Base-by-base conservation (phyloP, 495 filamentous ascomycete genomes). In the Lasiosphaeriaceae sp. region DNA sequence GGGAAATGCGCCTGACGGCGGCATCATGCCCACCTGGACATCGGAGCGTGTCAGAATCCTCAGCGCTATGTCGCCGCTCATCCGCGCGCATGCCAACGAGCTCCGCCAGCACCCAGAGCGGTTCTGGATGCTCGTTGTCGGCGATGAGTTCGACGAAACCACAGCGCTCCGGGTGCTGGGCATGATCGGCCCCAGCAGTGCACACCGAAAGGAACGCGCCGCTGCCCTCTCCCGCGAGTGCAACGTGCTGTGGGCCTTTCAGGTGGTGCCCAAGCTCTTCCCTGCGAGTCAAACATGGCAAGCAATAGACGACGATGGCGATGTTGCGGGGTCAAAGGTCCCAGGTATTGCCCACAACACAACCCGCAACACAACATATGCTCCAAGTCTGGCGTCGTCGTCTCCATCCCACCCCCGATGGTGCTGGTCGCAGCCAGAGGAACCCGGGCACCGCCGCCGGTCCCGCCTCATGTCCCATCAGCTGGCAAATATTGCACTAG, bases 191-290 rank as follows among this genome's bases (percentile, higher is more conserved):
- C 34, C 47, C 5, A n/a, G 21, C 11, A 47, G 16, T 12, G 44
- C n/a, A 20, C 20, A 20, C 8, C 31, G 49, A n/a, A 8, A 19
- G 19, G 23, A 46, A 21, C 24, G 22, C n/a, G 47, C 35, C 7
- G 22, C 17, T 21, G 7, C 22, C 4, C 35, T 57, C 23, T 51
- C 22, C 8, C 26, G 34, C 20, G 49, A 58, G 21, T 47, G 41
- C 44, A 58, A 48, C 39, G 56, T 37, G 26, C 17, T 58, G 43
- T 58, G 56, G 56, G 24, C 21, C n/a, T 58, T 53, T 20, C 23
- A 58, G 44, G 29, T 58, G 8, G 48, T 50, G 26, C 49, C 56
- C 2, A 48, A 12, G 11, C 19, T 16, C 2, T 43, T 58, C 34
- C 49, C 49, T 12, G 24, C 41, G n/a, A 47, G 56, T 26, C 56